Base-by-base conservation (phyloP, 2,329 filamentous ascomycete species). In the Talaromyces amestolkiae region DNA sequence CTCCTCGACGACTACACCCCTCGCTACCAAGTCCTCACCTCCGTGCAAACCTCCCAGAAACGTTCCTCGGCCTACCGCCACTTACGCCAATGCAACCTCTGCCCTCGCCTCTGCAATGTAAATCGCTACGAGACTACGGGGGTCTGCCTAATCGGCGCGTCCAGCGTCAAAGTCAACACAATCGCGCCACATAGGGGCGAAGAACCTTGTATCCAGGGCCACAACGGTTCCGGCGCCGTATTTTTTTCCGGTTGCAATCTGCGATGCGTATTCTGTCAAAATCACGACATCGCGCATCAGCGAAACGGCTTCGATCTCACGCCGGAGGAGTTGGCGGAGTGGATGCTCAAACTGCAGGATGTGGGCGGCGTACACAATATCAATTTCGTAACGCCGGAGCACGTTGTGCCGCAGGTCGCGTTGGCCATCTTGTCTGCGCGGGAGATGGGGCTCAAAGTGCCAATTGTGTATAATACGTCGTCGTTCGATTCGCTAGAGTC, bases 141-240 rank as follows among this genome's bases (percentile, higher is more conserved):
- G 15, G 84, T 90, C 72, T 96, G 91, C 74, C 81, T 95, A 66
- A 90, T 95, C 70, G 91, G 91, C 15, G 83, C 84, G 1, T 84
- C 89, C 66, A 89, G 85, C 56, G 90, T 87, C 64, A 92, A 92
- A 72, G 91, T 95, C 70, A 93, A 92, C 74, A 91, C 91, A 8
- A 92, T 96, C 69, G 91, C 91, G 65, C 92, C 91, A 60, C 92
- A 95, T 77, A 93, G 93, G 75, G 91, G 91, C 51, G 91, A 94
- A 82, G 87, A 96, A 75, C 90, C 91, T 0, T 95, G 91, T 74
- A 87, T 96, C 19, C 91, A 95, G 76, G 91, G 92, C 4, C 90
- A 91, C 72, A 86, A 92, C 75, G 92, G 91, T 13, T 91, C 88
- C 66, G 92, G 91, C 13, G 86, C 88, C 8, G 91, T 96, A 45